Evolutionary conservation across 768 basidiomycete genomes (phyloP), one percentile per base, ranked within the genome.

Genomic region (Lactarius deliciosus): DNA sequence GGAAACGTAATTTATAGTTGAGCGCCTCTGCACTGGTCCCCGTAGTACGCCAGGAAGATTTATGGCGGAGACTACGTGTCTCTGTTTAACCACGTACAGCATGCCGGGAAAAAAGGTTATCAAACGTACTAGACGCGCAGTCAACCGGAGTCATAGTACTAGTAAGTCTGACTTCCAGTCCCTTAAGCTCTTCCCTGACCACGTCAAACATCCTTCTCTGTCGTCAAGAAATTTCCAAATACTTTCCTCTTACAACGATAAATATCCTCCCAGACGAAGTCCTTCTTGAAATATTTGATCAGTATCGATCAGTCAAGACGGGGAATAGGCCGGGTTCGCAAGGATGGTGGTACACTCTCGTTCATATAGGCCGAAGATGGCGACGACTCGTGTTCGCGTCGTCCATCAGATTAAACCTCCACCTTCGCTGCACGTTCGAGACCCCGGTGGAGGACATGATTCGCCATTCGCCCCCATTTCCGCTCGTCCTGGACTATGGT

Each of bases 291-390:
- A 13, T 67, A 7, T 67, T 67, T 28, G 30, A 55, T 22, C 62
- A 60, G 25, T 64, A 67, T 47, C 62, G 57, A 43, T 30, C 20
- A 16, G 2, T 53, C 57, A 43, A 16, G 11, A 47, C 25, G 20
- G 47, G 38, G 6, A 41, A 53, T 41, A 53, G 57, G 47, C 7
- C 47, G 18, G 38, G 40, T 54, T 30, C 38, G 7, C 62, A 64
- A 47, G 41, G 32, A 20, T 54, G 66, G 43, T 67, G 66, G 66
- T 67, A 67, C 53, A 64, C 63, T 25, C 62, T 67, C 53, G 66
- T 57, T 2, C 66, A 67, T 32, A 55, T 36, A 5, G 64, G 57
- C 43, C 41, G 6, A n/a, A 54, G 62, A 28, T 67, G 62, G 62
- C 58, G 66, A 40, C 50, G 13, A 22, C 62, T 64, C 41, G 66